A percentile compares a stretch with the other conserved stretches of the same genome.
Conservation (phyloP, 2,329 filamentous ascomycete species). For the Fusarium fujikuroi region DNA sequence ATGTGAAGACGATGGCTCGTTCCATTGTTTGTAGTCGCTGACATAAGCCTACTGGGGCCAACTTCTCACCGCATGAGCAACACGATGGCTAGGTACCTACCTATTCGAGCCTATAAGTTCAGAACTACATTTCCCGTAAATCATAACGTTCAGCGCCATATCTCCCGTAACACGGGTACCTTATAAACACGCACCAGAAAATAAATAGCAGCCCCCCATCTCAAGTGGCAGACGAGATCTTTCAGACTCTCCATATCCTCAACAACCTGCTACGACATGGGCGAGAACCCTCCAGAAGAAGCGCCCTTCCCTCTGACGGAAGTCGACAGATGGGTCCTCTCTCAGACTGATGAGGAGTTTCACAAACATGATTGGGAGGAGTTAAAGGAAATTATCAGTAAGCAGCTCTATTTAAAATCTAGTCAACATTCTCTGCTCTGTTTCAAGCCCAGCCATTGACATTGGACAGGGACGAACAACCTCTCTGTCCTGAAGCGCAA, state of each 20-base stretch:
- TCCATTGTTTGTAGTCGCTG: constrained; percentile 14
- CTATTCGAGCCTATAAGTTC: constrained; percentile 13
- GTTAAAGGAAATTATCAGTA: constrained; percentile 74
- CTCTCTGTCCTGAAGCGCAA: constrained; percentile 81
- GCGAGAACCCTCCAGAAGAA: constrained; percentile 53
- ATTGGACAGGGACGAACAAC: constrained; percentile 60
- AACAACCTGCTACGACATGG: constrained; percentile 50
- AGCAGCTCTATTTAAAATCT: constrained; percentile 36
- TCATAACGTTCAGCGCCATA: background rate
- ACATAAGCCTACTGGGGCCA: constrained; percentile 34
- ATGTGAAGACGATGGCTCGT: constrained; percentile 8
- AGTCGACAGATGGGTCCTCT: constrained; percentile 67
- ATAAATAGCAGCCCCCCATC: background rate
- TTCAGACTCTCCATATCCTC: background rate
- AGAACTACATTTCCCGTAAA: background rate
- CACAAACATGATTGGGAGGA: constrained; percentile 77
- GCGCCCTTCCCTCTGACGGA: constrained; percentile 69
- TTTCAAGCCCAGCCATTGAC: constrained; percentile 23
- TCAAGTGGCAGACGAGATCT: background rate
- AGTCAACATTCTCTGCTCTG: background rate
- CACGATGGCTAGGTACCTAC: background rate
- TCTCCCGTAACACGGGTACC: background rate
- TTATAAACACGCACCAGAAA: background rate
- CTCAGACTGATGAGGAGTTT: constrained; percentile 76
- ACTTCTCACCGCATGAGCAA: constrained; percentile 31